Conservation (phyloP, 805 yeast species). For the Yarrowia porcina region DNA sequence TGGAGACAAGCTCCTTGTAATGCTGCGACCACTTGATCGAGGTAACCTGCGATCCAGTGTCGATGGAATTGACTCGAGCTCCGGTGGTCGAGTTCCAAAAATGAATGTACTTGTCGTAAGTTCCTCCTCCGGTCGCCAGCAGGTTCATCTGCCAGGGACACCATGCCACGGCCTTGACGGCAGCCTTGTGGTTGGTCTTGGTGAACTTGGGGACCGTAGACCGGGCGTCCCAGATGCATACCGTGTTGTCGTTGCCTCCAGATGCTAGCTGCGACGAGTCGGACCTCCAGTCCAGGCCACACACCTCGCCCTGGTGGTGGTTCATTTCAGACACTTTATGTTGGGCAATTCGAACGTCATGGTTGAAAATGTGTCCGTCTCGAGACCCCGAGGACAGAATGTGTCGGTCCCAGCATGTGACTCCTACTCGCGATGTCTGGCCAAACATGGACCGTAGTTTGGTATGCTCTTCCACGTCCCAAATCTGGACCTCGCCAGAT, state of each 20-base stretch:
- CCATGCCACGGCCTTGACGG: constrained; percentile 94
- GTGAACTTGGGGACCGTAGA: constrained; percentile 59
- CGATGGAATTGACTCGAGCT: constrained; percentile 75
- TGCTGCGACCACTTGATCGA: constrained; percentile 79
- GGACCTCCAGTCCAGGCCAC: constrained; percentile 80
- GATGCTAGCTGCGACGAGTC: constrained; percentile 86
- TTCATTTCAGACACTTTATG: constrained; percentile 63
- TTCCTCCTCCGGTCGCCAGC: constrained; percentile 97
- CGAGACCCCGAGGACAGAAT: constrained; percentile 82
- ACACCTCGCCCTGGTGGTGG: constrained; percentile 82
- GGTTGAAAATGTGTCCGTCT: constrained; percentile 77
- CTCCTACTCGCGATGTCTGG: constrained; percentile 71
- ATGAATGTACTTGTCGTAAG: constrained; percentile 81
- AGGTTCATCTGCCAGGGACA: constrained; percentile 80
- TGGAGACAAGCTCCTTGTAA: constrained; percentile 73
- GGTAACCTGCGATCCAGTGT: constrained; percentile 92
- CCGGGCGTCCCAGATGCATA: constrained; percentile 89
- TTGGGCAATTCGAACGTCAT: constrained; percentile 81
- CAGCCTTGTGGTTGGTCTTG: constrained; percentile 82
- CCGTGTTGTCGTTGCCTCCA: constrained; percentile 93
- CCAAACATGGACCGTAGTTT: constrained; percentile 75
- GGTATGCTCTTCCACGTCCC: constrained; percentile 83
- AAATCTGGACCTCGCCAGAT: constrained; percentile 82
- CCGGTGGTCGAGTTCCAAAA: constrained; percentile 96
- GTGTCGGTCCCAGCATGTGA: constrained; percentile 82